phyloP scores from a whole-genome alignment of 1,139 yeast genomes.

The Candida sp. region DNA sequence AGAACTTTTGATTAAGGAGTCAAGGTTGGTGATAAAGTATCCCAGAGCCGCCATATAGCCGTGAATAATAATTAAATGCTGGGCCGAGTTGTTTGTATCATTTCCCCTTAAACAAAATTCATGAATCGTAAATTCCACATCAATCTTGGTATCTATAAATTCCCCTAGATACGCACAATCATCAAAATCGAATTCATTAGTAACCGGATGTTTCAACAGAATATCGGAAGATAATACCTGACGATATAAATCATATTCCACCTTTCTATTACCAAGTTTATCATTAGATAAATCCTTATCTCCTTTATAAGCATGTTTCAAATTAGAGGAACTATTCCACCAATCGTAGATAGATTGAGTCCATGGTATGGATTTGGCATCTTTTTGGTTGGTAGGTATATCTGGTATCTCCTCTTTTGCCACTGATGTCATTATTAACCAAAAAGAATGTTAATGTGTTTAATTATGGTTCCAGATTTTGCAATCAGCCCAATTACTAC shows the following conservation, averaged over 20 bases:
- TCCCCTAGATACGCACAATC: constrained; percentile 13
- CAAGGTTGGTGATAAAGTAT: constrained; percentile 39
- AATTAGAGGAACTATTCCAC: constrained; percentile 31
- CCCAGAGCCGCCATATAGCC: constrained; percentile 51
- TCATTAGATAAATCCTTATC: constrained; percentile 7
- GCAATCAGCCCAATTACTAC: too few species aligned
- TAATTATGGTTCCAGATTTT: neutral
- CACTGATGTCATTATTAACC: neutral
- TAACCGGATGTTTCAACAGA: constrained; percentile 16
- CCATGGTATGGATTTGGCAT: constrained; percentile 21
- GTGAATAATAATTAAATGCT: constrained; percentile 35
- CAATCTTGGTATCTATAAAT: constrained; percentile 30
- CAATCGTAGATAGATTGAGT: constrained; percentile 33
- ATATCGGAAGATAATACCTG: constrained; percentile 33
- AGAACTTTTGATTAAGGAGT: constrained; percentile 26
- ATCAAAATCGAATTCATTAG: neutral
- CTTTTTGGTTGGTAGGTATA: neutral
- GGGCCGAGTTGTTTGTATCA: too few species aligned
- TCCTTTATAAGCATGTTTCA: constrained; percentile 16
- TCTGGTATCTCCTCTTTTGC: neutral
- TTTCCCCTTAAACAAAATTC: constrained; percentile 34
- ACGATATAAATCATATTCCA: constrained; percentile 34
- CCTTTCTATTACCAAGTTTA: constrained; percentile 19
- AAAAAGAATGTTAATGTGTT: neutral
- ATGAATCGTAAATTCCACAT: constrained; percentile 29